Evolutionary conservation across 2,329 filamentous ascomycete species (phyloP).

Genomic region (Arthrobotrys iridis): DNA sequence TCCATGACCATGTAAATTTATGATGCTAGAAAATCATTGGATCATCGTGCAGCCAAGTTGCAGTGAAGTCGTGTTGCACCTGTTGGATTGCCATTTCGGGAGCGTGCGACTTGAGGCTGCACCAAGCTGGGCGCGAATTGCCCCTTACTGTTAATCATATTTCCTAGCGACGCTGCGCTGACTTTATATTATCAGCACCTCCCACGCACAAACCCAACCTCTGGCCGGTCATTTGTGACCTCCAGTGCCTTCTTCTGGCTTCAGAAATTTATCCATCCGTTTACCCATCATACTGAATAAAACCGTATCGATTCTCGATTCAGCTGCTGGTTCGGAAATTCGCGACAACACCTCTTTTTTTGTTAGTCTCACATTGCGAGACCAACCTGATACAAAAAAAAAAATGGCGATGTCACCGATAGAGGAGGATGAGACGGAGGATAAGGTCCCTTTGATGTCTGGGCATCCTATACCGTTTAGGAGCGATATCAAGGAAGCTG

Average conservation of each 20-base stretch:
- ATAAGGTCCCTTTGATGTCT: constrained; percentile 49
- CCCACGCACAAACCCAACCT: neutral
- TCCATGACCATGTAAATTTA: neutral
- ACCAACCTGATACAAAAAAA: neutral
- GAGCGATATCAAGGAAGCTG: constrained; percentile 49
- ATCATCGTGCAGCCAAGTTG: neutral
- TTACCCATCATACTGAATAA: neutral
- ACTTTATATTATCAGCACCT: neutral
- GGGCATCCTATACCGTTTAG: constrained; percentile 19
- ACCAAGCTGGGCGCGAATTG: neutral
- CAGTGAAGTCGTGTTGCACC: neutral
- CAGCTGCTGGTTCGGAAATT: neutral
- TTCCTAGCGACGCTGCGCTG: constrained; percentile 2
- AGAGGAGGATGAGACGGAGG: constrained; percentile 53
- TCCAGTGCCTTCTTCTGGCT: neutral
- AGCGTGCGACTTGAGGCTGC: neutral
- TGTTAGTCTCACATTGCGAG: neutral
- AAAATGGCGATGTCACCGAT: constrained; percentile 46
- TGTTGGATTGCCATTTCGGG: constrained; percentile 3
- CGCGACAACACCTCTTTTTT: neutral
- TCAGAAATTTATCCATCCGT: neutral
- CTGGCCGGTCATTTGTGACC: too few relatives aligned
- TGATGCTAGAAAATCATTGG: neutral
- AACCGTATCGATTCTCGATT: neutral
- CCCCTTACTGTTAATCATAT: constrained; percentile 12